phyloP scores from a whole-genome alignment of 352 stramenopile genomes.

The Peronosclerospora sorghi region DNA sequence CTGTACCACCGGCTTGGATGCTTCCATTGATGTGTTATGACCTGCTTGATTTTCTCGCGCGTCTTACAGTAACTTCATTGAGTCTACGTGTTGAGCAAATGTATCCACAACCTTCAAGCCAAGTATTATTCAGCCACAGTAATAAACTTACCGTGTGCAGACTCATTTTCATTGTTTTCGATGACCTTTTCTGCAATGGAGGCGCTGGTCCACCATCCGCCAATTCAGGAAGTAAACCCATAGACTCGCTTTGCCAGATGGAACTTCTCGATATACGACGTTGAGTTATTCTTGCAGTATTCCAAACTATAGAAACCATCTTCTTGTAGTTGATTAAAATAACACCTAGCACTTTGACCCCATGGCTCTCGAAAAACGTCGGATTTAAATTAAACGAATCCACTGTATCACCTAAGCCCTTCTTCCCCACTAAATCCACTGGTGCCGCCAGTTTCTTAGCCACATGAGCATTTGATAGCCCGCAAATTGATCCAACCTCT shows the following conservation, averaged over 20 bases:
- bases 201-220: constrained; percentile 14
- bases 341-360: constrained; percentile 92
- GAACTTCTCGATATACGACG: constrained; percentile 85
- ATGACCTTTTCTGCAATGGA: constrained; percentile 14
- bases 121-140: constrained; percentile 13
- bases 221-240: constrained; percentile 76
- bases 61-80: constrained; percentile 27
- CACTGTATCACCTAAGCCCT: constrained; percentile 95
- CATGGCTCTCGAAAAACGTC: constrained; percentile 90
- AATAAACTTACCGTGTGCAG: constrained; percentile 18
- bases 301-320: constrained; percentile 93
- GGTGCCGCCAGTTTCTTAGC: too few relatives aligned
- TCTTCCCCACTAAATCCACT: constrained; percentile 91
- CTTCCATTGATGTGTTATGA: too few relatives aligned
- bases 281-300: constrained; percentile 84
- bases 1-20: too few relatives aligned
- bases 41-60: constrained; percentile 5
- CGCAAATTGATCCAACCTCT: constrained; percentile 88
- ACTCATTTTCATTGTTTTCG: constrained; percentile 5
- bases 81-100: constrained; percentile 24
- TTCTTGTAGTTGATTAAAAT: constrained; percentile 92
- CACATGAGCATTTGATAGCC: constrained; percentile 69
- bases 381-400: too few relatives aligned
- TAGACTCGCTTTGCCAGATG: constrained; percentile 78
- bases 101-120: too few relatives aligned